Evolutionary conservation across 2,329 filamentous ascomycete genomes (phyloP).

Genomic region (Arthroderma sp.): DNA sequence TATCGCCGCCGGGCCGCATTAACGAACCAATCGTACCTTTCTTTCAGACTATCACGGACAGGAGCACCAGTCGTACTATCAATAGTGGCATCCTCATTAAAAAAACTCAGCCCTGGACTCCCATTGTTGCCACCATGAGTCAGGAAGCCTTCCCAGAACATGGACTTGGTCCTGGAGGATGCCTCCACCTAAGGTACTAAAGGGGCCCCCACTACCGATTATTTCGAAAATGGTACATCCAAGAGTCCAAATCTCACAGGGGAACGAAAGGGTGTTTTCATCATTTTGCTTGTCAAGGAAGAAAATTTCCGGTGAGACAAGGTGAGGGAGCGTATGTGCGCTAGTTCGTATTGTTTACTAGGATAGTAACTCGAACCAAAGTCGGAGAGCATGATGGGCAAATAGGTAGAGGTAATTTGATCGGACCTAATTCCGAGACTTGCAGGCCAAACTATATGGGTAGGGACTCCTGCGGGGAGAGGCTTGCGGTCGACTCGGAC

Average conservation of each 20-base stretch:
- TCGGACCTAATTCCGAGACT: constrained; percentile 6
- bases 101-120: constrained; percentile 7
- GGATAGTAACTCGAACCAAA: constrained; percentile 7
- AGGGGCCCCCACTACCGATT: constrained; percentile 5
- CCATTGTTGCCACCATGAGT: constrained; percentile 9
- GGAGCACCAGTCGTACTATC: constrained; percentile 7
- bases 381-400: constrained; percentile 8
- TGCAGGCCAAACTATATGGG: constrained; percentile 7
- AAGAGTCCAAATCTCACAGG: constrained; percentile 11
- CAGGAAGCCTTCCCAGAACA: constrained; percentile 8
- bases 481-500: constrained; percentile 9
- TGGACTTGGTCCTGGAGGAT: constrained; percentile 9
- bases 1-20: constrained; percentile 4
- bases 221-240: constrained; percentile 10
- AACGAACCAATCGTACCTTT: constrained; percentile 9
- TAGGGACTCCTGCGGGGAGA: constrained; percentile 9
- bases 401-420: constrained; percentile 4
- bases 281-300: constrained; percentile 4
- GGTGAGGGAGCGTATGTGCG: constrained; percentile 7
- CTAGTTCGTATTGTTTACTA: constrained; percentile 2
- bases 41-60: constrained; percentile 7
- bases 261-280: constrained; percentile 7
- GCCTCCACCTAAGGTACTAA: constrained; percentile 8
- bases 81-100: constrained; percentile 9
- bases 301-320: constrained; percentile 8